Evolutionary conservation across 1,139 yeast genomes (phyloP).

Genomic region (Lodderomyces jiufengensis): DNA sequence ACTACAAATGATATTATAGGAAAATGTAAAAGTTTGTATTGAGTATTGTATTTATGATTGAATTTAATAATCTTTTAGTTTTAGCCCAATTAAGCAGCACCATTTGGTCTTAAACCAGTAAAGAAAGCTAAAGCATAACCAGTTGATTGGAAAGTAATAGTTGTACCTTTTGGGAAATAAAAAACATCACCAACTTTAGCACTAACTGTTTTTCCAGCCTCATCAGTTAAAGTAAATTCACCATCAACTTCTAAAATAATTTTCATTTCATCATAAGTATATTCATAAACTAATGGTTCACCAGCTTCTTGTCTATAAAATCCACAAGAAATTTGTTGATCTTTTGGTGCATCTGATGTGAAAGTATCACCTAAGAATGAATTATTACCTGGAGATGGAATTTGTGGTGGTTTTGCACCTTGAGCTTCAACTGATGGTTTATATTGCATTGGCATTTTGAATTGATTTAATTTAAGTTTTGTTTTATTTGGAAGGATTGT

Average conservation of each 20-base stretch:
- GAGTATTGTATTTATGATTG: not conserved
- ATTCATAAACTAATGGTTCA: conserved; percentile 60
- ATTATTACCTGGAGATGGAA: conserved; percentile 57
- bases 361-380: conserved; percentile 65
- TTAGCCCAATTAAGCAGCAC: conserved; percentile 24
- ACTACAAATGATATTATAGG: too few species aligned
- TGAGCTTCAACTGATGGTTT: conserved; percentile 52
- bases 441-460: conserved; percentile 42
- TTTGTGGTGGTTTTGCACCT: conserved; percentile 52
- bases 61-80: too few species aligned
- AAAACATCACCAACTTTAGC: conserved; percentile 67
- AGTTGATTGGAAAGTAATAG: conserved; percentile 62
- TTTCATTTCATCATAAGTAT: conserved; percentile 70
- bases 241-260: conserved; percentile 64
- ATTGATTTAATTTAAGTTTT: not conserved
- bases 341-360: conserved; percentile 56
- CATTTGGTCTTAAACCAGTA: conserved; percentile 57
- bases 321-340: conserved; percentile 59
- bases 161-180: conserved; percentile 62
- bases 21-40: too few species aligned
- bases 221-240: conserved; percentile 58
- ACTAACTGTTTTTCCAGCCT: conserved; percentile 54
- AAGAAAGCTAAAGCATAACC: conserved; percentile 66
- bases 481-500: not conserved
- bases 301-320: conserved; percentile 67